Evolutionary conservation across 768 basidiomycete genomes (phyloP), one percentile per base, ranked within the genome.

Genomic region (Lactarius sp.): DNA sequence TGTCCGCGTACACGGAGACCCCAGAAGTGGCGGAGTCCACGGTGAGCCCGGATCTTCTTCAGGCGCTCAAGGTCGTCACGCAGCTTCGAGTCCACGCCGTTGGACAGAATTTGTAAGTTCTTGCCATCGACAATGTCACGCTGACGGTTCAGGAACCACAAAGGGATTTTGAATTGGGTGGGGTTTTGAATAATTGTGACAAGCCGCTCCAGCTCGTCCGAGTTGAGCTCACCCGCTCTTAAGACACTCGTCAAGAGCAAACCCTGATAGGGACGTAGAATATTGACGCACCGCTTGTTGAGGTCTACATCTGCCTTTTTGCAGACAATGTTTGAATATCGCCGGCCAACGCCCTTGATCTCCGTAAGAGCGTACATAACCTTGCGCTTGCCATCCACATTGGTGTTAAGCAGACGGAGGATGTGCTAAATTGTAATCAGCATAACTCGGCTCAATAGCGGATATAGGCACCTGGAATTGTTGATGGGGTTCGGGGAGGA

Each of bases 141-240:
- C 77, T 98, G 97, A 78, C 97, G 92, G 85, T 98, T 99, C 76
- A 98, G 78, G 85, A 99, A 98, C 96, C 96, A 99, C 47, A 86
- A 84, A 18, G 97, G 97, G 75, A 99, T 97, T 83, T 99, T 99
- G 88, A 96, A 99, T 77, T 98, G 96, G 7, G 90, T 90, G 36
- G 97, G 97, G 80, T 95, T 98, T 81, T 98, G 97, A 76, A 99
- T 96, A 78, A 99, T 98, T 63, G 92, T 98, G 69, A 99, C 97
- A 69, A 99, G 84, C 62, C 97, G 94, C 80, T 99, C 97, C 59
- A 99, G 87, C 78, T 99, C 97, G 73, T 99, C 97, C 49, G 97
- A 95, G 85, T 99, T 98, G 75, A 99, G 89, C 71, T 99, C 97
- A 69, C 97, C 97, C 71, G 97, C 97, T 56, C 97, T 99, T 99